Percentiles rank a stretch among this genome's conserved stretches.
phyloP scores from a whole-genome alignment of 2,329 filamentous ascomycete species.

The Capronia coronata region DNA sequence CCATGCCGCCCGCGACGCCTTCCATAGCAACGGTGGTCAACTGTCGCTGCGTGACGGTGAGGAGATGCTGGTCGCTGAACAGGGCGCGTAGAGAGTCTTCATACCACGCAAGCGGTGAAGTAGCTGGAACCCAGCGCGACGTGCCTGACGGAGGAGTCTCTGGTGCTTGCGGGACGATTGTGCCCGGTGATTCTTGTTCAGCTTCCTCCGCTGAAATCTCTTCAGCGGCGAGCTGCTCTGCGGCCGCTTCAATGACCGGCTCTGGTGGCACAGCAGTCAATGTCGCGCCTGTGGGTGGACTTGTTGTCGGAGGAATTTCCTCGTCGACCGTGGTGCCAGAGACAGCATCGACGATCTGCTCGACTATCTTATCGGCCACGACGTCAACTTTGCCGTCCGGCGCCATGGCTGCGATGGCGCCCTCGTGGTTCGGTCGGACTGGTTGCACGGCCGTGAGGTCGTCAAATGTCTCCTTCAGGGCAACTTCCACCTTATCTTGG shows the following conservation, averaged over 20 bases:
- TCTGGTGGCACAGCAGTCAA: neutral
- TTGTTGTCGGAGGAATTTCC: neutral
- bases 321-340: conserved; percentile 12
- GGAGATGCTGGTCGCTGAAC: conserved; percentile 54
- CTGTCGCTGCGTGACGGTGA: conserved; percentile 62
- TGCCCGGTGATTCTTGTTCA: neutral
- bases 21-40: conserved; percentile 63
- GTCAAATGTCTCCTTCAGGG: conserved; percentile 60
- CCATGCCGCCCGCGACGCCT: conserved; percentile 60
- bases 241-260: conserved; percentile 17
- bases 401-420: conserved; percentile 8
- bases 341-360: conserved; percentile 21
- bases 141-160: conserved; percentile 7
- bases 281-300: neutral
- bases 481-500: conserved; percentile 66
- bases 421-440: conserved; percentile 14
- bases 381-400: conserved; percentile 17
- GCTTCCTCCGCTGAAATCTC: conserved; percentile 14
- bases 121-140: conserved; percentile 22
- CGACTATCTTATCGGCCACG: conserved; percentile 22
- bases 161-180: conserved; percentile 1
- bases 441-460: conserved; percentile 2
- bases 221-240: conserved; percentile 9
- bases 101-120: conserved; percentile 40
- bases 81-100: conserved; percentile 51